Conservation (phyloP, 176 grass and related monocot genomes). For the Aechmea fasciata region DNA sequence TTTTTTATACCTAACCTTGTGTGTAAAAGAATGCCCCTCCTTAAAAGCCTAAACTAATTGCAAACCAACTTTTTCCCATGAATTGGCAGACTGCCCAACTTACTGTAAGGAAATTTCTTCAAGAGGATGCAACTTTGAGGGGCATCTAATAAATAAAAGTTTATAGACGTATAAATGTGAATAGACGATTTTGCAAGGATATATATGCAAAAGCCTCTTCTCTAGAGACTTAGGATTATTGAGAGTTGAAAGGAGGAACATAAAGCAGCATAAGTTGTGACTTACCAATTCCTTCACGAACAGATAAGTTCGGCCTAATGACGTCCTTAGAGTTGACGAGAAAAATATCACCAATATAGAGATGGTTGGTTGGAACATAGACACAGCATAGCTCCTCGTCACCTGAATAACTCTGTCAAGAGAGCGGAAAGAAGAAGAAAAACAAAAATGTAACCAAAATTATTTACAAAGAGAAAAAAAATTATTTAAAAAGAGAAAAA, state of each 20-base stretch:
- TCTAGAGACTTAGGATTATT: neutral
- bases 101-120: no score
- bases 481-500: neutral
- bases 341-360: constrained; percentile 20
- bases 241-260: neutral
- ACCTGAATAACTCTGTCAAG: constrained; percentile 7
- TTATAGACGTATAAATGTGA: no score
- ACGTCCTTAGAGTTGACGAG: constrained; percentile 12
- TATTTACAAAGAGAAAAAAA: neutral
- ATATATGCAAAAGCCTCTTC: no score
- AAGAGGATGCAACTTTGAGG: no score
- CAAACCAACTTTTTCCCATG: neutral
- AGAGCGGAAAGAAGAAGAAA: neutral
- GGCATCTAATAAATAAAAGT: no score
- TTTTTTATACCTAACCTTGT: no score
- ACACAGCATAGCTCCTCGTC: constrained; percentile 16
- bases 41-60: neutral
- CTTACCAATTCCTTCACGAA: constrained; percentile 19
- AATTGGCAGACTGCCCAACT: no score
- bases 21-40: no score
- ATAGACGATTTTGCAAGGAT: no score
- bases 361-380: constrained; percentile 24
- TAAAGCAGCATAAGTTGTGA: neutral
- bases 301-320: constrained; percentile 16
- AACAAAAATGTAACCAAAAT: neutral